These are phyloP conservation scores for Colletotrichum sp. DNA, from an alignment of 2,329 filamentous ascomycete species.

Conservation along the genomic window DNA sequence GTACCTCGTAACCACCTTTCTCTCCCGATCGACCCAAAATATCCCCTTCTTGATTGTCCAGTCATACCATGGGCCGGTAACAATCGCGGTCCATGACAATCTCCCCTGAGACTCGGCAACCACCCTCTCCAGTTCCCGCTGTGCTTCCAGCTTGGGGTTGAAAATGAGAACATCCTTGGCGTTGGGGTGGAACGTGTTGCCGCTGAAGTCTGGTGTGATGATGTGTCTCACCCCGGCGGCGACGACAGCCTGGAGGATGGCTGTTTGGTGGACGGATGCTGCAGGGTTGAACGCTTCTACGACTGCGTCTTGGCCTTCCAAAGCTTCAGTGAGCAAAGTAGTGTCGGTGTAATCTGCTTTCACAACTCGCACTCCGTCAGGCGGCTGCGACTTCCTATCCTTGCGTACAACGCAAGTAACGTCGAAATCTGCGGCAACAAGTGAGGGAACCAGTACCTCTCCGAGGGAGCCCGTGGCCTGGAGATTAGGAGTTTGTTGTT, in stretches of 20 bases:
- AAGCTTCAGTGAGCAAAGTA: slow-evolving; percentile 27
- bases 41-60: slow-evolving; percentile 22
- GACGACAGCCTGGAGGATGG: slow-evolving; percentile 22
- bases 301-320: slow-evolving; percentile 36
- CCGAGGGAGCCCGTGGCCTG: background rate
- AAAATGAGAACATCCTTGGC: slow-evolving; percentile 17
- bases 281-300: slow-evolving; percentile 31
- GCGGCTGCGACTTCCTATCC: slow-evolving; percentile 1
- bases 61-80: slow-evolving; percentile 25
- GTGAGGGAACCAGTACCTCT: background rate
- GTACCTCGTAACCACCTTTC: slow-evolving; percentile 9
- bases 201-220: slow-evolving; percentile 27
- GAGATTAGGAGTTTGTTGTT: background rate
- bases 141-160: slow-evolving; percentile 20
- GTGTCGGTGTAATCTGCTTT: slow-evolving; percentile 51
- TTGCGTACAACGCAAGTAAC: background rate
- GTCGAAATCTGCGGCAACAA: background rate
- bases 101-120: background rate
- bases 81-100: slow-evolving; percentile 26
- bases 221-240: slow-evolving; percentile 21
- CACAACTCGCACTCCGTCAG: slow-evolving; percentile 38
- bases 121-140: slow-evolving; percentile 26
- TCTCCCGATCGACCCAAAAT: slow-evolving; percentile 23
- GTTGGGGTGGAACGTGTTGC: slow-evolving; percentile 23
- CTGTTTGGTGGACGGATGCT: slow-evolving; percentile 20